Percentiles rank a stretch among this genome's conserved stretches.
phyloP scores from a whole-genome alignment of 192 early-diverging fungal genomes.

The Lobosporangium transversale region DNA sequence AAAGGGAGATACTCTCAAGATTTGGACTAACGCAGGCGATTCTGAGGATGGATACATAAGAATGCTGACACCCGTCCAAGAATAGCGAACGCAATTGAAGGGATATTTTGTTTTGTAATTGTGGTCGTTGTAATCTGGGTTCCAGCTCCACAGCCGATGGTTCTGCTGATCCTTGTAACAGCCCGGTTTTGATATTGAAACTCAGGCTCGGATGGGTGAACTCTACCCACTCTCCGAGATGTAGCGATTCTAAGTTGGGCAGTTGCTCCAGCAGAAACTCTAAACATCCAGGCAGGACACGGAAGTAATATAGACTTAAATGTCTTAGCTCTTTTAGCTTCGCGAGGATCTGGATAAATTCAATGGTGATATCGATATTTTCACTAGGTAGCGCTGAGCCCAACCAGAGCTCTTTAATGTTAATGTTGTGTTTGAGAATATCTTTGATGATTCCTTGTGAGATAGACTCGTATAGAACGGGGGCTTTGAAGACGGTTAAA shows the following conservation, averaged over 20 bases:
- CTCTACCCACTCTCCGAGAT: neutral
- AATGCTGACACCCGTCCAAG: neutral
- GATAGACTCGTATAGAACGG: too few species aligned
- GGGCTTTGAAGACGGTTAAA: neutral
- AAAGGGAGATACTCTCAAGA: neutral
- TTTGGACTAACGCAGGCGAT: neutral
- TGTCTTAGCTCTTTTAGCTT: conserved; percentile 4
- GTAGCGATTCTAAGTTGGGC: neutral
- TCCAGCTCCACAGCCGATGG: neutral
- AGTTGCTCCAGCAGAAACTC: conserved; percentile 7
- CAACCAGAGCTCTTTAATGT: conserved; percentile 13
- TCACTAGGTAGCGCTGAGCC: neutral
- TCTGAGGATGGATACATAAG: neutral
- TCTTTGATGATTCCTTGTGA: too few species aligned
- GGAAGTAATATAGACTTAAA: neutral
- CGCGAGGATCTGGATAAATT: neutral
- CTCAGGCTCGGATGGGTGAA: neutral
- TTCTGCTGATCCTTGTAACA: neutral
- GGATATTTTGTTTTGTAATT: neutral
- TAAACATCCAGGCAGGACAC: neutral
- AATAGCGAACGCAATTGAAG: neutral
- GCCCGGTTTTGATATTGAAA: neutral
- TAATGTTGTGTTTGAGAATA: conserved; percentile 10
- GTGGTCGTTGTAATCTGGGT: too few species aligned
- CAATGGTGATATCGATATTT: neutral